A percentile compares a stretch with the other conserved stretches of the same genome.
Conservation (phyloP, 768 basidiomycete genomes). For the Cystofilobasidium ferigula region DNA sequence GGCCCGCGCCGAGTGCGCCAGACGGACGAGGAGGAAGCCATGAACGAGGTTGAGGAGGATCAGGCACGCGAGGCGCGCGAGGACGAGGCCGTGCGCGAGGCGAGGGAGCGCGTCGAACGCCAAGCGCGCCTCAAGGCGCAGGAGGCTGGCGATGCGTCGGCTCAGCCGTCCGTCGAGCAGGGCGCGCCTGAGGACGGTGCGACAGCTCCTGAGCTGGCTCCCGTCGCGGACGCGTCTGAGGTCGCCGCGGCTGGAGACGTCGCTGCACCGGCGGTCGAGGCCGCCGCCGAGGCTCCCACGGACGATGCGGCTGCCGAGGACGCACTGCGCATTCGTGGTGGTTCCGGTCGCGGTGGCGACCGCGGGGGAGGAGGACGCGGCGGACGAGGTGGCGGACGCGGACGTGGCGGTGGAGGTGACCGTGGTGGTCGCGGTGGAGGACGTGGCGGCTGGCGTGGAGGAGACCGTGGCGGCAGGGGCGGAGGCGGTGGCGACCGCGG, state of each 20-base stretch:
- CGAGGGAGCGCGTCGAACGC: slow-evolving; percentile 28
- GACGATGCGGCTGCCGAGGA: not conserved
- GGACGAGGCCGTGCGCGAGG: slow-evolving; percentile 41
- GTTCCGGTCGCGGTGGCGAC: slow-evolving; percentile 29
- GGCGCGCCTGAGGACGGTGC: not conserved
- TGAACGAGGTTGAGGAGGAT: slow-evolving; percentile 41
- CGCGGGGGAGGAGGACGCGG: slow-evolving; percentile 33
- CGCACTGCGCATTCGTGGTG: slow-evolving; percentile 8
- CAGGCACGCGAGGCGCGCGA: slow-evolving; percentile 39
- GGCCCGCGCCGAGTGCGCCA: slow-evolving; percentile 11
- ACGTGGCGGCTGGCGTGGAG: slow-evolving; percentile 30
- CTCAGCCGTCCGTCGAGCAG: not conserved
- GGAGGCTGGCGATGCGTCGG: not conserved
- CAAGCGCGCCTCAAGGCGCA: not conserved
- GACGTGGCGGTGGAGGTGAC: slow-evolving; percentile 30
- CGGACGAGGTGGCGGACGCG: not conserved
- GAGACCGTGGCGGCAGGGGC: not conserved
- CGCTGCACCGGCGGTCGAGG: not conserved
- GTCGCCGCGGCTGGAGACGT: not conserved
- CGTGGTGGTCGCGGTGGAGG: slow-evolving; percentile 27
- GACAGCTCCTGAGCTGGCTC: no score
- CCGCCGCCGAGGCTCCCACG: not conserved
- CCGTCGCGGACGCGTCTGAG: not conserved
- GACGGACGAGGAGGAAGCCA: slow-evolving; percentile 16
- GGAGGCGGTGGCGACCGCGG: slow-evolving; percentile 29